Evolutionary conservation across 1,284 basidiomycete genomes (phyloP).

Genomic region (Chiua sp.): DNA sequence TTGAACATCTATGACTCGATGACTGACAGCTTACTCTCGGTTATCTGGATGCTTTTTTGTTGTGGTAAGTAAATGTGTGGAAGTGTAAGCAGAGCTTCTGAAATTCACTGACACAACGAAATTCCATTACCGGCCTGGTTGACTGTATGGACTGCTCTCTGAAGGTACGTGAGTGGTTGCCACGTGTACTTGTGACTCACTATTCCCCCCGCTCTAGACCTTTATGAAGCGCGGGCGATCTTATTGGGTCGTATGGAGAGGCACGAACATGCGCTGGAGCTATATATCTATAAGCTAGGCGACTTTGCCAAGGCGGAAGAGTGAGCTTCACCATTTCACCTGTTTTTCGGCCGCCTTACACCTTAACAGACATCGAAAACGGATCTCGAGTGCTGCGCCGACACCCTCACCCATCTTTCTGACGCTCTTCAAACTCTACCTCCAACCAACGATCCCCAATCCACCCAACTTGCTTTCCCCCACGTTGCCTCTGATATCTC

Average conservation of each 20-base stretch:
- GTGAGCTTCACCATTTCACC: slow-evolving; percentile 48
- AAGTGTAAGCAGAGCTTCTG: slow-evolving; percentile 73
- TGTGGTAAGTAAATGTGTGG: slow-evolving; percentile 45
- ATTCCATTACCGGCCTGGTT: slow-evolving; percentile 79
- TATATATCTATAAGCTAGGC: slow-evolving; percentile 88
- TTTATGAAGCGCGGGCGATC: slow-evolving; percentile 89
- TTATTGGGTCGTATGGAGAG: slow-evolving; percentile 89
- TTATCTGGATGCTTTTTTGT: background rate
- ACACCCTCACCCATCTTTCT: slow-evolving; percentile 77
- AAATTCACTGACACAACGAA: slow-evolving; percentile 77
- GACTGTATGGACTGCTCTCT: slow-evolving; percentile 79
- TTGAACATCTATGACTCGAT: slow-evolving; percentile 5
- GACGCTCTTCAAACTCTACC: slow-evolving; percentile 86
- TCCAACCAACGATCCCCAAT: slow-evolving; percentile 65
- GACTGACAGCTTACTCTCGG: background rate
- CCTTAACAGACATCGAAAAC: slow-evolving; percentile 80
- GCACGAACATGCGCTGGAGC: slow-evolving; percentile 91
- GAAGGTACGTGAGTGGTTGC: slow-evolving; percentile 57
- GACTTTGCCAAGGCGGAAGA: slow-evolving; percentile 90
- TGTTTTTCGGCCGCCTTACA: background rate
- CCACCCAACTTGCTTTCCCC: slow-evolving; percentile 68
- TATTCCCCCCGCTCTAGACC: slow-evolving; percentile 52
- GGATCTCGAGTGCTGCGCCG: slow-evolving; percentile 68
- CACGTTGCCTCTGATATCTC: slow-evolving; percentile 83
- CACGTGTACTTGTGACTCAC: background rate